These are phyloP conservation scores for Botrytis tulipae DNA, from an alignment of 2,329 filamentous ascomycete genomes.

Conservation along the genomic window DNA sequence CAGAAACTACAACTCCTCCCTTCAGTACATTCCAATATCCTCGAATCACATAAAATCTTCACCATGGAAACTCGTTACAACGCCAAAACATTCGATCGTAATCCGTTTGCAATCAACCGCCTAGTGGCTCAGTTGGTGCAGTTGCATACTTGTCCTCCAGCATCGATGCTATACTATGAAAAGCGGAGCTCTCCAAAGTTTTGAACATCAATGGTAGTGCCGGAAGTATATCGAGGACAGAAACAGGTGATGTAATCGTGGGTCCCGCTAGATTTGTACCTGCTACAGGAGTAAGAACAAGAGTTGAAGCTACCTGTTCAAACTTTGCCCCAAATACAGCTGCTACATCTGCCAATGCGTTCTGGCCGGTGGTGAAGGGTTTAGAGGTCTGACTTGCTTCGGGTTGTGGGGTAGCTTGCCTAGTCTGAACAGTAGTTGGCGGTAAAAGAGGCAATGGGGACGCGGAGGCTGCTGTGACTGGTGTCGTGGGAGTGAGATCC, in stretches of 20 bases:
- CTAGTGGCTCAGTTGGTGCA: not conserved
- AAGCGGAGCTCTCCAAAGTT: not conserved
- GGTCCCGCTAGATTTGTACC: not conserved
- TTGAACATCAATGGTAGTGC: constrained; percentile 6
- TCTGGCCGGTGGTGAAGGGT: not conserved
- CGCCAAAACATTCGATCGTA: not conserved
- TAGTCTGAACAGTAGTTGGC: not conserved
- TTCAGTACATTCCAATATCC: constrained; percentile 20
- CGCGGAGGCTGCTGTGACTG: not conserved
- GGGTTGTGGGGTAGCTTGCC: not conserved
- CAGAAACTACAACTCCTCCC: constrained; percentile 7
- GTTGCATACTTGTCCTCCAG: constrained; percentile 16
- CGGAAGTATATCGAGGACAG: constrained; percentile 6
- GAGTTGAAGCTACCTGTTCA: constrained; percentile 1
- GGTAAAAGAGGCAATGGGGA: not conserved
- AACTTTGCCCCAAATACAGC: constrained; percentile 18
- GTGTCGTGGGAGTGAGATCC: not conserved
- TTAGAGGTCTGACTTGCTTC: not conserved
- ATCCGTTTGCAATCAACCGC: not conserved
- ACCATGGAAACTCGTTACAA: not conserved
- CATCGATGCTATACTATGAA: constrained; percentile 15
- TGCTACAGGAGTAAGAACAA: not conserved
- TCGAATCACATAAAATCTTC: not conserved
- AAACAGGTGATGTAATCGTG: not conserved
- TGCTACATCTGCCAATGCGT: constrained; percentile 19